phyloP scores from a whole-genome alignment of 2,329 filamentous ascomycete genomes.

The Emmonsiellopsis sp. region DNA sequence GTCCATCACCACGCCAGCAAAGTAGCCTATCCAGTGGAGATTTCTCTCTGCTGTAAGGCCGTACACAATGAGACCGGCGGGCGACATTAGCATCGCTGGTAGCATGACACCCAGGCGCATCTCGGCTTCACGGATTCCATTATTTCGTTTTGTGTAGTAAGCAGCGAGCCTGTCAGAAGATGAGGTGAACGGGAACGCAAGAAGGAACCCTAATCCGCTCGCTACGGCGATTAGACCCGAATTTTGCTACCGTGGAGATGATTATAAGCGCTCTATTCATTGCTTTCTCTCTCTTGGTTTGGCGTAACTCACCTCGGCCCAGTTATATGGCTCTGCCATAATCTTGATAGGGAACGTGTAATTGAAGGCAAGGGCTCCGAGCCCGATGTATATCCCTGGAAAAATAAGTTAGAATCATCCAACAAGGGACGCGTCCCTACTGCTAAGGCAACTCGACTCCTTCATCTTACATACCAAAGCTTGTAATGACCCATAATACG shows the following conservation, averaged over 20 bases:
- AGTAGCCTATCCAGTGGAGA: conserved; percentile 34
- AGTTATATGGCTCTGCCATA: conserved; percentile 36
- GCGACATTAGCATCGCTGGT: conserved; percentile 21
- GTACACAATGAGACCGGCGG: conserved; percentile 23
- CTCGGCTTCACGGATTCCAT: conserved; percentile 31
- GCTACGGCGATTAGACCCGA: conserved; percentile 39
- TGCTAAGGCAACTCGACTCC: too few relatives aligned
- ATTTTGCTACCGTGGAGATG: conserved; percentile 22
- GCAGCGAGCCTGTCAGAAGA: conserved; percentile 31
- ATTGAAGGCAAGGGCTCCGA: conserved; percentile 42
- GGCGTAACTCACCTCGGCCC: conserved; percentile 27
- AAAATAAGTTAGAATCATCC: neutral
- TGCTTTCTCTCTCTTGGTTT: neutral
- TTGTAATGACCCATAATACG: conserved; percentile 42
- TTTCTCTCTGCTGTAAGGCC: conserved; percentile 22
- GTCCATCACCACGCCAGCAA: conserved; percentile 40
- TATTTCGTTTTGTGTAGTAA: conserved; percentile 27
- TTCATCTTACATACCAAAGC: conserved; percentile 28
- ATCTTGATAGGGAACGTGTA: conserved; percentile 43
- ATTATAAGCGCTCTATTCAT: neutral
- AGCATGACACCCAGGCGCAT: conserved; percentile 30
- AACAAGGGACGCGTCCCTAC: too few relatives aligned
- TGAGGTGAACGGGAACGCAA: conserved; percentile 38
- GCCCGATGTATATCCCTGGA: conserved; percentile 36
- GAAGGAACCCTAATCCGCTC: conserved; percentile 24